Conservation (phyloP, 371 early-diverging fungal genomes). For the Saksenaea vasiformis region DNA sequence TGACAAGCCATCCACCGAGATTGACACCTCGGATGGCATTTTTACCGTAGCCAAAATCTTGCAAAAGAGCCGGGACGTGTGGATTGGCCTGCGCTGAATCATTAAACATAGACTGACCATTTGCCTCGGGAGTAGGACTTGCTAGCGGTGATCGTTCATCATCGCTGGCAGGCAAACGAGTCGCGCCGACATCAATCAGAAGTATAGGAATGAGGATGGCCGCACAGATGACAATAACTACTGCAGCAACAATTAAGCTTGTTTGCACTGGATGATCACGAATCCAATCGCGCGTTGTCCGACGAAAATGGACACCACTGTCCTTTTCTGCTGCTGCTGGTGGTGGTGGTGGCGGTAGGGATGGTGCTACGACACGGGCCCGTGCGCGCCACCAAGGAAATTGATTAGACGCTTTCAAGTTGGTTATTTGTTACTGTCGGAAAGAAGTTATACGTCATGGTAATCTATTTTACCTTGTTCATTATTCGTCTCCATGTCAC, state of each 20-base stretch:
- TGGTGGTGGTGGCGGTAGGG: not conserved
- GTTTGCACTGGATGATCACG: not conserved
- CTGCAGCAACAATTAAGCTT: not conserved
- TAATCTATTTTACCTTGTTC: not conserved
- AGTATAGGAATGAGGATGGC: not conserved
- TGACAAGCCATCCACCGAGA: slow-evolving; percentile 73
- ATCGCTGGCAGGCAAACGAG: not conserved
- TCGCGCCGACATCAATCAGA: not conserved
- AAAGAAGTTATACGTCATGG: not conserved
- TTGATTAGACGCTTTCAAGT: not conserved
- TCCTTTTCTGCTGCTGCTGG: not conserved
- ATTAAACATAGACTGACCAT: slow-evolving; percentile 24
- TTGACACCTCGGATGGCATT: slow-evolving; percentile 71
- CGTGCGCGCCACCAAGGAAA: not conserved
- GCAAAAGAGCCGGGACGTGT: slow-evolving; percentile 45
- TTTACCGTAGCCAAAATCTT: slow-evolving; percentile 56
- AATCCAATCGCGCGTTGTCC: not conserved
- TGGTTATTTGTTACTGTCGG: not conserved
- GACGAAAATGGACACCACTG: not conserved
- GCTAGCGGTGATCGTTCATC: not conserved
- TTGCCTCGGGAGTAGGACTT: not conserved
- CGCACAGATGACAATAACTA: not conserved
- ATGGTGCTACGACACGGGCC: not conserved
- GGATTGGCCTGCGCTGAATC: slow-evolving; percentile 35
- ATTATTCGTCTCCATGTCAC: not conserved